These are phyloP conservation scores for Thyridium curvatum DNA, from an alignment of 2,329 filamentous ascomycete species.

Conservation along the genomic window DNA sequence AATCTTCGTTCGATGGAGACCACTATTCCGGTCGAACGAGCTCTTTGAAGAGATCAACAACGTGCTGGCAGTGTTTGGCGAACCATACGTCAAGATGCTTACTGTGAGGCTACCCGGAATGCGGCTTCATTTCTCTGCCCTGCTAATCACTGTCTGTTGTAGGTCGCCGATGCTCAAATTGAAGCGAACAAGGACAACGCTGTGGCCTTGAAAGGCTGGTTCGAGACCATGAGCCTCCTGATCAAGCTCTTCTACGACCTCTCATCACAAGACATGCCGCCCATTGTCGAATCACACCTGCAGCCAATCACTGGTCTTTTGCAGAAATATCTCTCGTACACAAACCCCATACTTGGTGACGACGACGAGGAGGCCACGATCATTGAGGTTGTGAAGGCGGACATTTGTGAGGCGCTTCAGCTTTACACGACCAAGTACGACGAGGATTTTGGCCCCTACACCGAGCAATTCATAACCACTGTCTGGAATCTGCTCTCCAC, in stretches of 20 bases:
- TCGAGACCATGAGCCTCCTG: constrained; percentile 80
- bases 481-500: constrained; percentile 89
- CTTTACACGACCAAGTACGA: constrained; percentile 94
- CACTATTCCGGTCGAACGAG: constrained; percentile 86
- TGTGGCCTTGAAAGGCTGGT: constrained; percentile 66
- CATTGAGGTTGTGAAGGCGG: constrained; percentile 82
- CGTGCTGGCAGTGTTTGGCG: constrained; percentile 78
- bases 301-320: constrained; percentile 69
- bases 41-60: constrained; percentile 96
- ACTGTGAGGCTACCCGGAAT: constrained; percentile 41
- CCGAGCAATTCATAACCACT: constrained; percentile 78
- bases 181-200: constrained; percentile 71
- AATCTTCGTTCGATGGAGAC: constrained; percentile 94
- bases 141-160: neutral
- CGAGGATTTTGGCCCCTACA: constrained; percentile 79
- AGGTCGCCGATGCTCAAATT: constrained; percentile 66
- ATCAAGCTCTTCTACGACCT: constrained; percentile 93
- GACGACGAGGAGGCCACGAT: constrained; percentile 89
- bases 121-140: constrained; percentile 10
- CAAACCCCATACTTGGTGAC: constrained; percentile 75
- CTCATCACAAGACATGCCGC: constrained; percentile 93
- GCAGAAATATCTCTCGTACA: constrained; percentile 88
- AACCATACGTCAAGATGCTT: constrained; percentile 76
- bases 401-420: constrained; percentile 85
- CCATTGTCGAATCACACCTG: constrained; percentile 88